These are phyloP conservation scores for Microsporum audouinii DNA, from an alignment of 2,329 filamentous ascomycete genomes.

Conservation along the genomic window DNA sequence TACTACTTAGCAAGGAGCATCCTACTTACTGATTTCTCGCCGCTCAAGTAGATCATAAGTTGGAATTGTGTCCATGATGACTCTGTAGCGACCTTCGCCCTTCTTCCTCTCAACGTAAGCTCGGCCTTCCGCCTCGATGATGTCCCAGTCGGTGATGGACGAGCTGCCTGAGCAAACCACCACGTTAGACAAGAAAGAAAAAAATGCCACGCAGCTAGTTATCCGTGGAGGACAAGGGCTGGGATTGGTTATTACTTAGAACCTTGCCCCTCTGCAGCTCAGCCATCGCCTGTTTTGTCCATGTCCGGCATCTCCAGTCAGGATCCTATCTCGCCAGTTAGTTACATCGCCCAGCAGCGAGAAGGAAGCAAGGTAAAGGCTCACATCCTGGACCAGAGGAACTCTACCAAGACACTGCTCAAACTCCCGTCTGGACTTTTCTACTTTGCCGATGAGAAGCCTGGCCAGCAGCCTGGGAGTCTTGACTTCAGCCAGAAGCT, in stretches of 20 bases:
- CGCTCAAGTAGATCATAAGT: slow-evolving; percentile 2
- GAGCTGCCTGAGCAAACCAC: neutral
- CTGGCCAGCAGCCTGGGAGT: neutral
- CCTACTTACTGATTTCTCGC: neutral
- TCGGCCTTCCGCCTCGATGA: neutral
- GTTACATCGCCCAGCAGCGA: neutral
- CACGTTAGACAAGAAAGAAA: neutral
- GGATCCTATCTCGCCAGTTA: neutral
- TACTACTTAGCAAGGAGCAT: too few species aligned
- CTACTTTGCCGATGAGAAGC: slow-evolving; percentile 1
- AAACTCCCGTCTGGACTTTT: neutral
- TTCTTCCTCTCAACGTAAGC: slow-evolving; percentile 1
- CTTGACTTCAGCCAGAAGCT: neutral
- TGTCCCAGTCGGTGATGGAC: slow-evolving; percentile 6
- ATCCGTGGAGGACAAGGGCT: neutral
- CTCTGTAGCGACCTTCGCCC: slow-evolving; percentile 1
- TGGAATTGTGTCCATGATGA: neutral
- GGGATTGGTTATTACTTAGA: neutral
- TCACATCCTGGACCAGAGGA: slow-evolving; percentile 4
- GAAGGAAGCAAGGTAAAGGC: neutral
- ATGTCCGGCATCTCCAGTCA: slow-evolving; percentile 6
- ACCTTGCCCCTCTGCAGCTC: slow-evolving; percentile 2
- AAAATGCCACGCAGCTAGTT: neutral
- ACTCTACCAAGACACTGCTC: slow-evolving; percentile 1
- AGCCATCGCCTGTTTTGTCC: slow-evolving; percentile 3